Percentiles rank a stretch among this genome's conserved stretches.
These are phyloP conservation scores for Petrea volubilis DNA, from an alignment of 257 asterid genomes.

Conservation along the genomic window DNA sequence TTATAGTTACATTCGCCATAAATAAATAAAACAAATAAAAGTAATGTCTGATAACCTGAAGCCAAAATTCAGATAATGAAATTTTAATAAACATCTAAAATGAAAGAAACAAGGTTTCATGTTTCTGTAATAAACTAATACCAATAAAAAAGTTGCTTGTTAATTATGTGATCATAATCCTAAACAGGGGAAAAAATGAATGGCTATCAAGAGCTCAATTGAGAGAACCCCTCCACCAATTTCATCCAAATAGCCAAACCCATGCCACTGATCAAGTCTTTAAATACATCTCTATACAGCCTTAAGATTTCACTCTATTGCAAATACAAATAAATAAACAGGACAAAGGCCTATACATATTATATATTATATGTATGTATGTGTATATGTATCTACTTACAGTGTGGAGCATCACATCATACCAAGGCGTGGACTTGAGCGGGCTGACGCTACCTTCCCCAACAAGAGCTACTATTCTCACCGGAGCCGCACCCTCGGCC, in stretches of 20 bases:
- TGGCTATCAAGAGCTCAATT: not conserved
- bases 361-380: too few relatives aligned
- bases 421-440: slow-evolving; percentile 82
- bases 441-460: slow-evolving; percentile 89
- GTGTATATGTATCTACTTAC: slow-evolving; percentile 37
- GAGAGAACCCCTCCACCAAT: not conserved
- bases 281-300: not conserved
- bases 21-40: not conserved
- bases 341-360: not conserved
- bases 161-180: not conserved
- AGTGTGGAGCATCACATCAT: slow-evolving; percentile 80
- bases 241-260: not conserved
- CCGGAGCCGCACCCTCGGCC: slow-evolving; percentile 34
- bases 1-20: not conserved
- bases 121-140: not conserved
- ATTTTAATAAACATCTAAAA: not conserved
- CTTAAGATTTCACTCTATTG: not conserved
- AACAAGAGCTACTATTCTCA: slow-evolving; percentile 74
- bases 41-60: not conserved
- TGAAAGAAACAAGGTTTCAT: not conserved
- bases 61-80: not conserved
- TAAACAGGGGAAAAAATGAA: not conserved
- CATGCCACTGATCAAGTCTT: not conserved
- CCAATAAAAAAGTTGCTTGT: not conserved
- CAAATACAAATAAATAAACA: not conserved